Conservation (phyloP, 495 filamentous ascomycete genomes). For the Cercophora sp. region DNA sequence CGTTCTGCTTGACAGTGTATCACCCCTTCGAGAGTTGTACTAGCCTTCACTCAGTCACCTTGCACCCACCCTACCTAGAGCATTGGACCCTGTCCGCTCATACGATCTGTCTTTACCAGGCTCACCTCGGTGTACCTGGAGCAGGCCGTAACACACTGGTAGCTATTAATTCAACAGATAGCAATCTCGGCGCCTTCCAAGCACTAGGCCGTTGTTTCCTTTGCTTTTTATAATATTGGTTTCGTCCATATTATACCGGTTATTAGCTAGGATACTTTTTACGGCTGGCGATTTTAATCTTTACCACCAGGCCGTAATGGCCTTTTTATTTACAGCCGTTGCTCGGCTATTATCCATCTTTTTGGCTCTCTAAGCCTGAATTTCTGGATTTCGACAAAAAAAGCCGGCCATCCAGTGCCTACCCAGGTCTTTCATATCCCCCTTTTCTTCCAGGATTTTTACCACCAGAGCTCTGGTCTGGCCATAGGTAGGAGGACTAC, state of each 20-base stretch:
- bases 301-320: background rate
- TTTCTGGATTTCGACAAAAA: background rate
- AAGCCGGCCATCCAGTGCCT: background rate
- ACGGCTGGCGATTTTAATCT: background rate
- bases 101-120: no score
- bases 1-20: no score
- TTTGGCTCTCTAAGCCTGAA: background rate
- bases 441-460: no score
- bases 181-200: background rate
- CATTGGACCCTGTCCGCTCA: no score
- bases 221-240: conserved; percentile 6
- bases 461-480: no score
- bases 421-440: background rate
- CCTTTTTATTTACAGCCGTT: background rate
- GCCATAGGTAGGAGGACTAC: no score
- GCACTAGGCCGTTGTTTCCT: conserved; percentile 5
- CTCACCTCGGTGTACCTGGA: no score
- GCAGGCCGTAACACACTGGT: no score
- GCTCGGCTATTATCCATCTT: background rate
- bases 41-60: no score
- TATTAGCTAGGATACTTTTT: background rate
- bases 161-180: no score
- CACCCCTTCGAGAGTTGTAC: no score
- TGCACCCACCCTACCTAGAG: no score
- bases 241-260: conserved; percentile 9